Conservation (phyloP, 768 basidiomycete species). For the Kwoniella europaea region DNA sequence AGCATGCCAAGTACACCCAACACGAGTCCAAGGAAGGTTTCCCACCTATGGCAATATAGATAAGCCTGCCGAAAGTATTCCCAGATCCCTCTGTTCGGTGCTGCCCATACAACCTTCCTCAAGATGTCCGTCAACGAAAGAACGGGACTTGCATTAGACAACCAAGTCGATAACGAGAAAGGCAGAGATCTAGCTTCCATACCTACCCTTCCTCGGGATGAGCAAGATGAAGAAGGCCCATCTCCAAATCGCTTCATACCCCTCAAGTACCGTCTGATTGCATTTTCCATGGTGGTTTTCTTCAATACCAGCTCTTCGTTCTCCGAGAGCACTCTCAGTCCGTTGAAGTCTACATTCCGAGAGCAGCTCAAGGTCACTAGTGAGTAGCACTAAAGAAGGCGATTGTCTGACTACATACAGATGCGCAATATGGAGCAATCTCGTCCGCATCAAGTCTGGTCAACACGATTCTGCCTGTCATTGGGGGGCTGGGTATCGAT, state of each 20-base stretch:
- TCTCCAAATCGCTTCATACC: conserved; percentile 27
- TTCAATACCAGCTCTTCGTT: conserved; percentile 38
- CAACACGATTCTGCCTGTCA: conserved; percentile 54
- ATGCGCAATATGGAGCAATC: conserved; percentile 51
- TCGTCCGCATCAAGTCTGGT: conserved; percentile 47
- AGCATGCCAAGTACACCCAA: too few relatives aligned
- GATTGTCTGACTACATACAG: conserved; percentile 12
- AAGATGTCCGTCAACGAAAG: too few relatives aligned
- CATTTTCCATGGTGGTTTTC: conserved; percentile 46
- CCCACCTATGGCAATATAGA: too few relatives aligned
- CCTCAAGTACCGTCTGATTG: conserved; percentile 30
- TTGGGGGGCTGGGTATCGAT: conserved; percentile 53
- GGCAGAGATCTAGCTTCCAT: not conserved
- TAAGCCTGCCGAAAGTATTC: too few relatives aligned
- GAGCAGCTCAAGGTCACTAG: conserved; percentile 41
- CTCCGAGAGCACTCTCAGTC: conserved; percentile 32
- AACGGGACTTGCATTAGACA: too few relatives aligned
- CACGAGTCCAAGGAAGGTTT: too few relatives aligned
- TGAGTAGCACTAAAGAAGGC: conserved; percentile 10
- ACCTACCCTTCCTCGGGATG: conserved; percentile 2
- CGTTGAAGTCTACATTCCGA: conserved; percentile 38
- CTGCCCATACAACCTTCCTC: too few relatives aligned
- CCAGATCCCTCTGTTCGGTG: too few relatives aligned
- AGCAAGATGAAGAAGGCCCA: not conserved
- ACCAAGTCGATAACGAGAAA: not conserved